Base-by-base conservation (phyloP, 148 eudicot species). In the Amaranthus palmeri region DNA sequence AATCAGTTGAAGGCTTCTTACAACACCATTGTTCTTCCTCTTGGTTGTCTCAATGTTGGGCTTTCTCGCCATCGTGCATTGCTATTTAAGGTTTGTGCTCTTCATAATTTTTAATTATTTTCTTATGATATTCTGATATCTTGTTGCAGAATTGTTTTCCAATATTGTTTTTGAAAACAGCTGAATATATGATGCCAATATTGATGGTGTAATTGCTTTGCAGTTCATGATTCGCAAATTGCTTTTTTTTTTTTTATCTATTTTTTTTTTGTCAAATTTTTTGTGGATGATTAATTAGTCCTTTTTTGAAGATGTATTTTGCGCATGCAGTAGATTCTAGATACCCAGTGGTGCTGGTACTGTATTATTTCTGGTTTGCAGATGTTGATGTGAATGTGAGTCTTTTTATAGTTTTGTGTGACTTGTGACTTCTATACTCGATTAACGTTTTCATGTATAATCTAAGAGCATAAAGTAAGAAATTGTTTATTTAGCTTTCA, bases 41-140 rank as follows among this genome's bases (percentile, higher is more conserved):
- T 93, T 74, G 97, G 98, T 53, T 82, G 81, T 79, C 91, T 93
- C 75, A 91, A 89, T 88, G 79, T 88, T 82, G 98, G 98, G 72
- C 91, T 89, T 73, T 93, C 98, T 8, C 97, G 97, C 54, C 97
- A 93, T 76, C 86, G 98, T 67, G 97, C 98, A 78, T 86, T 93
- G 80, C 90, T 93, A 41, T 93, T 93, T 78, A 93, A 93, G 98
- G 98, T 79, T 59, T 58, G 72, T 48, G 60, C 47, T 43, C 50
- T 52, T 74, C 18, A 53, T 44, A 51, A 60, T 70, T 70, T 65
- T 40, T 69, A 69, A 6, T 43, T 6, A 57, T 36, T 54, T 70
- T n/a, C 58, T 40, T 52, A 59, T 36, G 18, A 18, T 25, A 12
- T 49, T 47, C 15, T 61, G 14, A 56, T 45, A 36, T 17, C 6